A percentile compares a stretch with the other conserved stretches of the same genome.
These are phyloP conservation scores for Penicillium aurantiogriseum DNA, from an alignment of 2,329 filamentous ascomycete species.

Conservation along the genomic window DNA sequence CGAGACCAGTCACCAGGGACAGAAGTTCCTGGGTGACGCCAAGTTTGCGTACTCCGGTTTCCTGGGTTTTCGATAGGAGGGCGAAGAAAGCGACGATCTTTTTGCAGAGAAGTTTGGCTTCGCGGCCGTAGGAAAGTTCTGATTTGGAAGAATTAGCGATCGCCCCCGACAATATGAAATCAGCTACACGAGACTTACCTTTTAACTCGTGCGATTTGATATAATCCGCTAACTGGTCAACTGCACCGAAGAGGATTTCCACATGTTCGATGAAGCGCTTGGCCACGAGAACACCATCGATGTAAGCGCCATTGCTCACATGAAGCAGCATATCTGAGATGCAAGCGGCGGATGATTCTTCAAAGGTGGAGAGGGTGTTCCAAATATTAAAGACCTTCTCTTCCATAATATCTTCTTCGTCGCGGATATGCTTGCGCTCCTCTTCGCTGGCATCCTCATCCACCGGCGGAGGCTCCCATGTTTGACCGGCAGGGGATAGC, in stretches of 20 bases:
- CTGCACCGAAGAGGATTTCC: constrained; percentile 84
- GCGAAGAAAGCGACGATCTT: constrained; percentile 99
- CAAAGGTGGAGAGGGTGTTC: constrained; percentile 95
- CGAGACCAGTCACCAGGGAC: constrained; percentile 92
- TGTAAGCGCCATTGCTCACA: constrained; percentile 94
- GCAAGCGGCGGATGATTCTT: constrained; percentile 95
- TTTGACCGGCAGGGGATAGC: constrained; percentile 62
- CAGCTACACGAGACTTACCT: constrained; percentile 53
- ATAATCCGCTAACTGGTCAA: constrained; percentile 76
- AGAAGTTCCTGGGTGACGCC: constrained; percentile 97
- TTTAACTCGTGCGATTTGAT: constrained; percentile 70
- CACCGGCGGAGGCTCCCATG: constrained; percentile 44
- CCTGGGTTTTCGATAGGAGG: constrained; percentile 88
- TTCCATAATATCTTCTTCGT: constrained; percentile 91
- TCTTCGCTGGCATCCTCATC: constrained; percentile 62
- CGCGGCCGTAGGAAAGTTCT: constrained; percentile 87
- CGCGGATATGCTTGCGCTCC: constrained; percentile 71
- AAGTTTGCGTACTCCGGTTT: constrained; percentile 82
- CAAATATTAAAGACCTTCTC: constrained; percentile 98
- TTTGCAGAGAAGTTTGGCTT: constrained; percentile 99
- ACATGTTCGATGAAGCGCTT: constrained; percentile 97
- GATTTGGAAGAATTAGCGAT: constrained; percentile 15
- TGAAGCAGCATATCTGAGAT: constrained; percentile 99
- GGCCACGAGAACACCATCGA: constrained; percentile 90
- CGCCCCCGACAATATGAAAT: constrained; percentile 20